phyloP scores from a whole-genome alignment of 2,329 filamentous ascomycete species.

The Ophioceras dolichostomum region DNA sequence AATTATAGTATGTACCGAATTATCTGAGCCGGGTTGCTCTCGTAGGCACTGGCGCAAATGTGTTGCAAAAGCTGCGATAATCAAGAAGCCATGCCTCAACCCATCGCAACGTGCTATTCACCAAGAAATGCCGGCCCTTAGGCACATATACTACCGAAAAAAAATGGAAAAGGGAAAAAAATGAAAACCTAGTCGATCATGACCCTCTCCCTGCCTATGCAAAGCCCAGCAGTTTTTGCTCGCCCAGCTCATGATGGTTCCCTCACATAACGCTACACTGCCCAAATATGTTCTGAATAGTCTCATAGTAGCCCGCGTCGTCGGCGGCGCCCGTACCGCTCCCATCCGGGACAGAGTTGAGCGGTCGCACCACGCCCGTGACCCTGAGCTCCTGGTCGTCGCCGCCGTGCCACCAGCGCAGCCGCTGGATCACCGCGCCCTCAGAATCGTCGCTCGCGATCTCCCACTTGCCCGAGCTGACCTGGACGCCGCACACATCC shows the following conservation, averaged over 20 bases:
- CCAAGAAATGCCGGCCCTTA: no score
- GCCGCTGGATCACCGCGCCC: conserved; percentile 56
- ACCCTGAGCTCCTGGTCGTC: conserved; percentile 74
- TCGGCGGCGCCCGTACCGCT: conserved; percentile 54
- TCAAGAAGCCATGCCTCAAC: no score
- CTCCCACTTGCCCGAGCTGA: conserved; percentile 81
- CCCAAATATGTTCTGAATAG: conserved; percentile 30
- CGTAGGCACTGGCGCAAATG: no score
- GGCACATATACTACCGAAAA: no score
- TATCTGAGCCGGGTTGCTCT: no score
- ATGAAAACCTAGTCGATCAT: neutral
- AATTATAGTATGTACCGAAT: no score
- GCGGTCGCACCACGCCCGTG: conserved; percentile 57
- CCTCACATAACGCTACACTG: conserved; percentile 41
- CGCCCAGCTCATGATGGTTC: no score
- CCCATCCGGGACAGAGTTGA: conserved; percentile 31
- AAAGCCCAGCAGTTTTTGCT: no score
- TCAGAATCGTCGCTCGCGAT: conserved; percentile 63
- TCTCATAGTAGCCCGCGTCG: conserved; percentile 61
- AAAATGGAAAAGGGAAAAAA: neutral
- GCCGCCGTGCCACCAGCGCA: conserved; percentile 88
- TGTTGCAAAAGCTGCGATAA: no score
- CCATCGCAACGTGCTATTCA: no score
- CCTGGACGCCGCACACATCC: conserved; percentile 56
- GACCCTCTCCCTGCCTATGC: no score